Conservation (phyloP, 257 asterid genomes). For the Penstemon newberryi region DNA sequence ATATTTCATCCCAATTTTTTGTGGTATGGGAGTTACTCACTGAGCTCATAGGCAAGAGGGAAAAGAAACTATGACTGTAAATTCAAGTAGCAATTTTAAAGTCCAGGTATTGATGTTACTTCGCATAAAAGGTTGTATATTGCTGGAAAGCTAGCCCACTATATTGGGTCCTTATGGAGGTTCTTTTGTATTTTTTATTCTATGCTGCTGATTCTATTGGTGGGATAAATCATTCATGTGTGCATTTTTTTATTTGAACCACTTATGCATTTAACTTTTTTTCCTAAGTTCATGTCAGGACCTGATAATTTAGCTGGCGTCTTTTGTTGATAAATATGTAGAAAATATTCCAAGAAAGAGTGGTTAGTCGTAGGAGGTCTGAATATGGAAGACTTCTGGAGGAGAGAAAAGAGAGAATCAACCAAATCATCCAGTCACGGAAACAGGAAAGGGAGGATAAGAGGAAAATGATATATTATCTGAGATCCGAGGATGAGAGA, state of each 20-base stretch:
- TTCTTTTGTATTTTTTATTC: background rate
- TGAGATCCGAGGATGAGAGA: conserved; percentile 73
- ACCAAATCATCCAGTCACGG: conserved; percentile 53
- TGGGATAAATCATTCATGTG: background rate
- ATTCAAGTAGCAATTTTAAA: background rate
- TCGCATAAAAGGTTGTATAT: background rate
- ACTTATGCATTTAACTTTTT: background rate
- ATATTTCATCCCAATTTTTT: background rate
- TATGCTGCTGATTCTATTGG: background rate
- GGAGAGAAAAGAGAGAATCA: conserved; percentile 55
- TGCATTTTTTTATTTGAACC: conserved; percentile 3
- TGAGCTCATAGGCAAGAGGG: background rate
- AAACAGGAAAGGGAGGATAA: conserved; percentile 64
- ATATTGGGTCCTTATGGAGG: background rate
- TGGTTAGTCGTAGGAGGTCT: conserved; percentile 44
- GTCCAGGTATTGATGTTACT: background rate
- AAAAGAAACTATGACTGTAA: background rate
- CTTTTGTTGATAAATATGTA: conserved; percentile 25
- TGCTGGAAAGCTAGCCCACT: no score
- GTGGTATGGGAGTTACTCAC: background rate
- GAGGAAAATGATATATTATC: conserved; percentile 67
- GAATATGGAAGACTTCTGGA: conserved; percentile 43
- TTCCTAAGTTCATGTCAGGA: background rate
- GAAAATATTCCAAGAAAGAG: conserved; percentile 58
- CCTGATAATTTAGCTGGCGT: conserved; percentile 13